Conservation (phyloP, 768 basidiomycete genomes). For the Mycena vulgaris region DNA sequence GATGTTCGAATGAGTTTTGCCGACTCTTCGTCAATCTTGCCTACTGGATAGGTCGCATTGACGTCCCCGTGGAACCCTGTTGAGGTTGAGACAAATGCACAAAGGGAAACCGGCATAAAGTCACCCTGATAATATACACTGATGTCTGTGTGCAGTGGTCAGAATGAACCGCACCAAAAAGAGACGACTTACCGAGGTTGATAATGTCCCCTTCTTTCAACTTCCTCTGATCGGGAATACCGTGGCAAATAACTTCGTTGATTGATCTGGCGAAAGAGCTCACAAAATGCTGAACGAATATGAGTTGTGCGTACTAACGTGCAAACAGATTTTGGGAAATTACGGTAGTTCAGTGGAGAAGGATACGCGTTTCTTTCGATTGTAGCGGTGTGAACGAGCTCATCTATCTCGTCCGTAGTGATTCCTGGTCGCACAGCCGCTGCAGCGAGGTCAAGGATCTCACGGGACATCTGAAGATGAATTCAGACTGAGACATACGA, state of each 20-base stretch:
- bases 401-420: slow-evolving; percentile 96
- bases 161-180: slow-evolving; percentile 26
- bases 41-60: slow-evolving; percentile 94
- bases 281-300: slow-evolving; percentile 8
- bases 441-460: slow-evolving; percentile 95
- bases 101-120: slow-evolving; percentile 27
- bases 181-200: slow-evolving; percentile 80
- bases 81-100: slow-evolving; percentile 1
- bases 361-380: slow-evolving; percentile 95
- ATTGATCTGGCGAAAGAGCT: slow-evolving; percentile 70
- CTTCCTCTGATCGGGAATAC: slow-evolving; percentile 91
- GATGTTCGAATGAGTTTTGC: slow-evolving; percentile 86
- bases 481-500: slow-evolving; percentile 2
- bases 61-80: slow-evolving; percentile 93
- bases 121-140: slow-evolving; percentile 84
- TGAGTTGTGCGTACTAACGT: slow-evolving; percentile 69
- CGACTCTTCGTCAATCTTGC: slow-evolving; percentile 87
- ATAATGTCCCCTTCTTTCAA: slow-evolving; percentile 95
- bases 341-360: slow-evolving; percentile 91
- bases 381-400: slow-evolving; percentile 91
- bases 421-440: slow-evolving; percentile 91
- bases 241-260: slow-evolving; percentile 98
- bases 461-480: slow-evolving; percentile 78
- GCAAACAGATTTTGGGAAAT: slow-evolving; percentile 97
- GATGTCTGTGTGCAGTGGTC: slow-evolving; percentile 70